Evolutionary conservation across 768 basidiomycete species (phyloP).

Genomic region (Mycena capillaripes): DNA sequence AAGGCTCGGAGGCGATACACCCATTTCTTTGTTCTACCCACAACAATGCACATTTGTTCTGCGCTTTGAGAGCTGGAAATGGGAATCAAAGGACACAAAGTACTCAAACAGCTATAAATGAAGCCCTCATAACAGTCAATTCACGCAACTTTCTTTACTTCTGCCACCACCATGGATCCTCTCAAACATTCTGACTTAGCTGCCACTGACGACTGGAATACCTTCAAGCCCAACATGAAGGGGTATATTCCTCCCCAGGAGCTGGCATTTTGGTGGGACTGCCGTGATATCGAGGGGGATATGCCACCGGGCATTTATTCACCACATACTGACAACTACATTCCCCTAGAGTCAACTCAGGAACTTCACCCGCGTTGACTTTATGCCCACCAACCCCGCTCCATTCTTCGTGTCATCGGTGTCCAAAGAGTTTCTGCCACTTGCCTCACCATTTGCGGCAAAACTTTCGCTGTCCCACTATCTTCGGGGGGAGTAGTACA

Average conservation of each 20-base stretch:
- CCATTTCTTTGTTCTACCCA: too few relatives aligned
- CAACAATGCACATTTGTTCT: too few relatives aligned
- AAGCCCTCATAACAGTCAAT: too few relatives aligned
- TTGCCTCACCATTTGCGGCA: background rate
- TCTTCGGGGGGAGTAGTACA: too few relatives aligned
- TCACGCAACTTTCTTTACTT: too few relatives aligned
- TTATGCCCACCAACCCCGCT: conserved; percentile 9
- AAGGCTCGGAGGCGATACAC: too few relatives aligned
- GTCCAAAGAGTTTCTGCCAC: background rate
- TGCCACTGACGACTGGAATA: background rate
- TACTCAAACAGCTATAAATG: too few relatives aligned
- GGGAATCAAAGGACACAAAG: too few relatives aligned
- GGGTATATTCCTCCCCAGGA: conserved; percentile 7
- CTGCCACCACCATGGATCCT: conserved; percentile 22
- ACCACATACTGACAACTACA: too few relatives aligned
- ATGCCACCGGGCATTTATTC: background rate
- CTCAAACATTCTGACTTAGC: background rate
- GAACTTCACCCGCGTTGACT: background rate
- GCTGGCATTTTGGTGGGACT: background rate
- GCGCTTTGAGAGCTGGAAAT: too few relatives aligned
- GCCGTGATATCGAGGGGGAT: background rate
- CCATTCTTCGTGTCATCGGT: background rate
- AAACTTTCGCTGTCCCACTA: conserved; percentile 8
- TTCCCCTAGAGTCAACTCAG: conserved; percentile 5
- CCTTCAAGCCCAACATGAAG: conserved; percentile 1